Conservation (phyloP, 208 protist species). For the Leishmania braziliensis region DNA sequence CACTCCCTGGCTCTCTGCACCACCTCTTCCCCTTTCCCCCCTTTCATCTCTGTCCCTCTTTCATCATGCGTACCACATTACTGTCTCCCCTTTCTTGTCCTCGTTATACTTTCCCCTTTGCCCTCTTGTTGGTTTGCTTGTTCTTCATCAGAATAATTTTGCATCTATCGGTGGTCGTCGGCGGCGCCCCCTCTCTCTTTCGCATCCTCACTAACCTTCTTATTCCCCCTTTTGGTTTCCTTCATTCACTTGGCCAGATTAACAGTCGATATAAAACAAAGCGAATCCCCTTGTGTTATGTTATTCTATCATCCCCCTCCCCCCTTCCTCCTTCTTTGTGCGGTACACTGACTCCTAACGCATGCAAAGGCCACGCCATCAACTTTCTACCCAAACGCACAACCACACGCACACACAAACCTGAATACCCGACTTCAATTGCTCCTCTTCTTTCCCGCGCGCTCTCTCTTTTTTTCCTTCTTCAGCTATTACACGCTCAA, state of each 20-base stretch:
- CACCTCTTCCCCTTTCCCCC: neutral
- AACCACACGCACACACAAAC: too few species aligned
- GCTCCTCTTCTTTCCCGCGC: neutral
- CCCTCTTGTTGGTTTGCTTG: neutral
- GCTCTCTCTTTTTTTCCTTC: neutral
- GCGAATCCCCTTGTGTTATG: neutral
- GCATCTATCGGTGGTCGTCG: neutral
- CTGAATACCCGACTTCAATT: too few species aligned
- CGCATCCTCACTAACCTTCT: neutral
- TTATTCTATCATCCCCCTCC: neutral
- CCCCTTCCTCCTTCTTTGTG: too few species aligned
- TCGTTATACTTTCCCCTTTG: neutral
- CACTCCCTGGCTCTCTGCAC: neutral
- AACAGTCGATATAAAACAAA: neutral
- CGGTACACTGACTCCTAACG: neutral
- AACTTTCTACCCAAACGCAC: too few species aligned
- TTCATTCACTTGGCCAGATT: neutral
- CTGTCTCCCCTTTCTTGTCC: neutral
- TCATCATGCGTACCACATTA: neutral
- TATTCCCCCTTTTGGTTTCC: neutral
- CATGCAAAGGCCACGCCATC: too few species aligned
- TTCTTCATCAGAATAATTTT: neutral
- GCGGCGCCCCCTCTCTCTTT: neutral
- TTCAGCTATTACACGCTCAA: neutral
- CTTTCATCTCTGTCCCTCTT: neutral